Evolutionary conservation across 2,329 filamentous ascomycete species (phyloP).

Genomic region (Pseudogymnoascus sp.): DNA sequence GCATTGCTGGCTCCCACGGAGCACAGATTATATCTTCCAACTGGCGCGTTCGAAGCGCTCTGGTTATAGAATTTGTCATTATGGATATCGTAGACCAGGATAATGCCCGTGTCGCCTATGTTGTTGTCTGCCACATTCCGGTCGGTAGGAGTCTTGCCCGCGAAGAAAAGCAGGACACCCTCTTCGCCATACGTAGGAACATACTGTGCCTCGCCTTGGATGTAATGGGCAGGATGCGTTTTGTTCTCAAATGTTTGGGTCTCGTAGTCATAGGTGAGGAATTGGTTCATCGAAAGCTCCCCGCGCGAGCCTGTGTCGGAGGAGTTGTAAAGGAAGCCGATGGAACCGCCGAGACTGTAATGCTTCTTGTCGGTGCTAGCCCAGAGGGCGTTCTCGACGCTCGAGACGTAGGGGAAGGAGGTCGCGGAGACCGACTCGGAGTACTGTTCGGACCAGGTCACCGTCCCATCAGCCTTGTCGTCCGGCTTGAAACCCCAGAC

Average conservation of each 20-base stretch:
- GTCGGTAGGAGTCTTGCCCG: constrained; percentile 7
- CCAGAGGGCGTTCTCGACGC: not conserved
- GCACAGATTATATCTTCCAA: constrained; percentile 9
- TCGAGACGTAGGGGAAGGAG: not conserved
- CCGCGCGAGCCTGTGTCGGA: not conserved
- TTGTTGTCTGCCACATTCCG: not conserved
- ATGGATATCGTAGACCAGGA: constrained; percentile 13
- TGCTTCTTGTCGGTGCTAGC: not conserved
- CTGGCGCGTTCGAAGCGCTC: constrained; percentile 8
- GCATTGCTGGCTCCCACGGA: constrained; percentile 5
- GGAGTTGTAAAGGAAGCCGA: not conserved
- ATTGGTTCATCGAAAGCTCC: constrained; percentile 1
- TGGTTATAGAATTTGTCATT: constrained; percentile 11
- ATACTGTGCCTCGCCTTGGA: constrained; percentile 9
- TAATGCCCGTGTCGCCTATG: not conserved
- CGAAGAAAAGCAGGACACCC: constrained; percentile 14
- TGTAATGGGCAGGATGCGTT: constrained; percentile 1
- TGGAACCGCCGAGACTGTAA: constrained; percentile 1
- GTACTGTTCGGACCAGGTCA: not conserved
- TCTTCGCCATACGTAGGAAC: constrained; percentile 12
- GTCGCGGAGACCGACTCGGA: not conserved
- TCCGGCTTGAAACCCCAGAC: not conserved
- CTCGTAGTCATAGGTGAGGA: not conserved
- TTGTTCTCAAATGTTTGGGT: constrained; percentile 6
- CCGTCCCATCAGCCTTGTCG: not conserved